Evolutionary conservation across 345 rosid genomes (phyloP), one percentile per base, ranked within the genome.

Genomic region (Alliaria petiolata): DNA sequence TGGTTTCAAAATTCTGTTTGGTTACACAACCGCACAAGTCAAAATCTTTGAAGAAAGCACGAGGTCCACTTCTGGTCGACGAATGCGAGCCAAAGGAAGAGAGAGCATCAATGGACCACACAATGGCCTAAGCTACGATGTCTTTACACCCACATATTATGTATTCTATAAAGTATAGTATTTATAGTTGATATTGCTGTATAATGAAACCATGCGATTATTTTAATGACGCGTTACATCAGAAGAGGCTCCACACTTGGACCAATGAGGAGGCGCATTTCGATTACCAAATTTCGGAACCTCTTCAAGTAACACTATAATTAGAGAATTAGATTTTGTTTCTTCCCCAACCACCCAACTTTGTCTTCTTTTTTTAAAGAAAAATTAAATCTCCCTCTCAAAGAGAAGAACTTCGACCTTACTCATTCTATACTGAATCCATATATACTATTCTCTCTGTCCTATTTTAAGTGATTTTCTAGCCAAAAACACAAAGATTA

Each of bases 171-270:
- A 28, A 40, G 45, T 56, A 45, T 56, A 5, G 17, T 34, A 12
- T 26, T 1, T 6, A 28, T 11, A n/a, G n/a, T n/a, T n/a, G n/a
- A n/a, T n/a, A n/a, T n/a, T n/a, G n/a, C n/a, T n/a, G n/a, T n/a
- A 12, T n/a, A n/a, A n/a, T 7, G 12, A 34, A 45, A 71, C 16
- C 12, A 49, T 58, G 30, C 66, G 38, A 67, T 61, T 75, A 35
- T 67, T 52, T 28, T 43, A 17, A 35, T 26, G 69, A 68, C 8
- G 22, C 38, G 70, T 68, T 36, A 61, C 51, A 67, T 61, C 74
- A 26, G 2, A 14, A 53, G 35, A 61, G 79, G 70, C 63, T 75
- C 59, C 74, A 75, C 74, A 68, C 65, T 61, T 75, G 74, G 79
- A 68, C 79, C 74, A 75, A 68, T 68, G 22, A 61, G 36, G 52